These are phyloP conservation scores for Colletotrichum filicis DNA, from an alignment of 2,329 filamentous ascomycete genomes.

Conservation along the genomic window DNA sequence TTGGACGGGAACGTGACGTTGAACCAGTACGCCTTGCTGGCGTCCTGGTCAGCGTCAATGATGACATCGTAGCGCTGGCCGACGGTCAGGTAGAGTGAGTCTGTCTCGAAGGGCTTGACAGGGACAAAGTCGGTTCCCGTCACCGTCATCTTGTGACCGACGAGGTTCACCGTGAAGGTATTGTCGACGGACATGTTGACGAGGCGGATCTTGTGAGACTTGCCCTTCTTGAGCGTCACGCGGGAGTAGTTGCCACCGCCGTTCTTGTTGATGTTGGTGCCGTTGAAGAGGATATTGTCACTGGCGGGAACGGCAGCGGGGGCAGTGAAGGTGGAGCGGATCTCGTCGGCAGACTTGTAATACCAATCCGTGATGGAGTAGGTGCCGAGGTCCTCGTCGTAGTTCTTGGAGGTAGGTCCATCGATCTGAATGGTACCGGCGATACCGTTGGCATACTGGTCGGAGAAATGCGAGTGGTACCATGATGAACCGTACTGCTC, in stretches of 20 bases:
- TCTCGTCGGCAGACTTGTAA: constrained; percentile 48
- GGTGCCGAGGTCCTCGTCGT: constrained; percentile 70
- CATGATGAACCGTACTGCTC: constrained; percentile 50
- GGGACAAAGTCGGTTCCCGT: constrained; percentile 75
- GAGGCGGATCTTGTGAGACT: constrained; percentile 68
- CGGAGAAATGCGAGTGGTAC: constrained; percentile 60
- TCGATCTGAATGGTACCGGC: constrained; percentile 62
- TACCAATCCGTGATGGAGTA: constrained; percentile 66
- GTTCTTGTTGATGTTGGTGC: constrained; percentile 47
- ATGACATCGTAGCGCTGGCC: constrained; percentile 58
- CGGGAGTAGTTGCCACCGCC: constrained; percentile 49
- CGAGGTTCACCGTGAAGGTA: constrained; percentile 66
- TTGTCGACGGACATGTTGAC: constrained; percentile 66
- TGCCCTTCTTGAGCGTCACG: constrained; percentile 62
- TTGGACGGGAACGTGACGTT: constrained; percentile 47
- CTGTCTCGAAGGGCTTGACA: constrained; percentile 70
- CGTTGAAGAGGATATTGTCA: constrained; percentile 57
- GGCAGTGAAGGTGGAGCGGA: constrained; percentile 37
- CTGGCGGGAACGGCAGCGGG: constrained; percentile 37
- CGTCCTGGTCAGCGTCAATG: constrained; percentile 47
- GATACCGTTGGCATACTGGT: constrained; percentile 63
- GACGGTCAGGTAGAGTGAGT: constrained; percentile 70
- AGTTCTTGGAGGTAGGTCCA: constrained; percentile 55
- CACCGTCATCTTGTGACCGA: constrained; percentile 70
- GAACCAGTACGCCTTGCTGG: constrained; percentile 44